Evolutionary conservation across 2,329 filamentous ascomycete species (phyloP), one percentile per base, ranked within the genome.

Genomic region (Dothiorella sarmentorum): DNA sequence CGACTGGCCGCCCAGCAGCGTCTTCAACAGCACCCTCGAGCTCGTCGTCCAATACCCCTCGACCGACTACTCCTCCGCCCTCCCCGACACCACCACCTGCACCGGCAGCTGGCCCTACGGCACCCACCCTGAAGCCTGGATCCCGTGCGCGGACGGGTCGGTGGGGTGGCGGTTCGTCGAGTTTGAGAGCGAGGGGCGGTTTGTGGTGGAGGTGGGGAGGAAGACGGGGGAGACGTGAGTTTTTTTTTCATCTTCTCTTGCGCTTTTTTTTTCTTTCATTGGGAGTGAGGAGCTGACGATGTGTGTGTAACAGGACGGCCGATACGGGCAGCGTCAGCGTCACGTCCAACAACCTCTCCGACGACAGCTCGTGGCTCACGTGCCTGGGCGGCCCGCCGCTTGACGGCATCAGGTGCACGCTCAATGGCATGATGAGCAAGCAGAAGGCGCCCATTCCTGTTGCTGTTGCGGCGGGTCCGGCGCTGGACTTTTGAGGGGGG

Each of bases 1-100:
- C 33, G 42, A 35, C 44, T 71, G 68, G 68, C 67, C 68, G 7
- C 55, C 58, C 0, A n/a, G 27, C 17, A 31, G 42, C 7, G 45
- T 56, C 9, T 71, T 67, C 63, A 51, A 65, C 37, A 64, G 61
- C 6, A 66, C 65, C 10, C 63, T 71, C 40, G 56, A 61, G 49
- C 70, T 70, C 38, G 62, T 61, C 18, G 31, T 69, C 13, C 7
- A 62, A 24, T 42, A 49, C 35, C 37, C 44, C 37, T 13, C 7
- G 26, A 5, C 13, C 22, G 24, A 22, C 35, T 13, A 4, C 38
- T 24, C 42, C 10, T 31, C 29, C 59, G n/a, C 29, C 17, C 27
- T 66, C 31, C 60, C 62, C 3, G 27, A 60, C 4, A 49, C 26
- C 27, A 59, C 51, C 11, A 51, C 55, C 26, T 56, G 67, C 58